Evolutionary conservation across 2,329 filamentous ascomycete genomes (phyloP).

Genomic region (Talaromyces funiculosus): DNA sequence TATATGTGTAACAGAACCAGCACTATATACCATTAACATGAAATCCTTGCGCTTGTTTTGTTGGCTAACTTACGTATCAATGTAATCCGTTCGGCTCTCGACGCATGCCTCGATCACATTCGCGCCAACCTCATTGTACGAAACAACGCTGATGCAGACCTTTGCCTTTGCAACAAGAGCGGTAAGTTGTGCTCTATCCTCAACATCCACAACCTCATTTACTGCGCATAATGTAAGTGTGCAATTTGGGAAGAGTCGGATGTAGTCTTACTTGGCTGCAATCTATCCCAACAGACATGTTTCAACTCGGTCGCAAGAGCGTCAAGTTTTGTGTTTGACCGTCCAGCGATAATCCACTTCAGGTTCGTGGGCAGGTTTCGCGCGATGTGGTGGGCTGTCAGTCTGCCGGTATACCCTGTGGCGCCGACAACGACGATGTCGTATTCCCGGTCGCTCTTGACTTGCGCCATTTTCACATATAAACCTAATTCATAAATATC

Average conservation of each 20-base stretch:
- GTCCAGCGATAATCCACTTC: constrained; percentile 83
- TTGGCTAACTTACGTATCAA: constrained; percentile 48
- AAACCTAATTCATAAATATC: too few species aligned
- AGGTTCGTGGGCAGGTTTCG: constrained; percentile 65
- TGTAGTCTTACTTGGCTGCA: background rate
- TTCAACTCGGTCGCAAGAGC: constrained; percentile 37
- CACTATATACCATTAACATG: constrained; percentile 31
- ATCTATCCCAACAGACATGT: background rate
- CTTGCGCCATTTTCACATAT: constrained; percentile 21
- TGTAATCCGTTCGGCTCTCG: constrained; percentile 59
- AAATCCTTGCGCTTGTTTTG: background rate
- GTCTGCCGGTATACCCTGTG: constrained; percentile 76
- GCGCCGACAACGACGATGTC: constrained; percentile 63
- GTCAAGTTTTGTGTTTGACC: constrained; percentile 68
- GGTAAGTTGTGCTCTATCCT: constrained; percentile 50
- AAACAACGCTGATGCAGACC: constrained; percentile 57
- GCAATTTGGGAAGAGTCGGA: constrained; percentile 27
- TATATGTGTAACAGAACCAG: constrained; percentile 60
- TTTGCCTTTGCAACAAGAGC: constrained; percentile 50
- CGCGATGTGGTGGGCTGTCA: constrained; percentile 69
- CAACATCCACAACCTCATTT: constrained; percentile 60
- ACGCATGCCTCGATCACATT: constrained; percentile 61
- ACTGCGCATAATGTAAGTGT: constrained; percentile 38
- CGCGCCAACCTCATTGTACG: constrained; percentile 58
- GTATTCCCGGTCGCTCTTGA: constrained; percentile 43